A percentile compares a stretch with the other conserved stretches of the same genome.
These are phyloP conservation scores for Rhizoclosmatium globosum DNA, from an alignment of 192 early-diverging fungal genomes.

Conservation along the genomic window DNA sequence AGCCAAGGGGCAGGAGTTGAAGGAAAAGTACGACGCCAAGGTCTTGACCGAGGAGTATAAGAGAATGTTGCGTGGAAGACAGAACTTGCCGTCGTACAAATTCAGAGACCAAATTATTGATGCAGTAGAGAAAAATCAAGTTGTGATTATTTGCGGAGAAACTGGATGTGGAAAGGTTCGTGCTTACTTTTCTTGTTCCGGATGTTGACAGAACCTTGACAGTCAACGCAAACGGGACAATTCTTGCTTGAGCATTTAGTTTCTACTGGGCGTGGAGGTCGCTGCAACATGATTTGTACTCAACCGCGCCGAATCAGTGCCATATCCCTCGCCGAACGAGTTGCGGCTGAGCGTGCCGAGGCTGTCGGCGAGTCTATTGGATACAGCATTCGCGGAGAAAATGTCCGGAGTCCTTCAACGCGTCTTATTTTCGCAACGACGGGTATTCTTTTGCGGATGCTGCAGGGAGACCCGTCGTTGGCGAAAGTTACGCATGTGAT, in stretches of 20 bases:
- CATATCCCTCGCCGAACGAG: conserved; percentile 73
- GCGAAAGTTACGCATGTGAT: conserved; percentile 69
- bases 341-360: conserved; percentile 72
- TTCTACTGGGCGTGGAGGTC: conserved; percentile 37
- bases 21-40: conserved; percentile 29
- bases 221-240: conserved; percentile 66
- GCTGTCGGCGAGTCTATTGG: conserved; percentile 67
- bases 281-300: conserved; percentile 72
- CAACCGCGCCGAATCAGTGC: conserved; percentile 72
- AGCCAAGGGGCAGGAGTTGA: conserved; percentile 4
- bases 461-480: conserved; percentile 68
- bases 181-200: neutral
- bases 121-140: conserved; percentile 52
- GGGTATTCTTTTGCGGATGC: conserved; percentile 75
- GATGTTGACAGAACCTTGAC: conserved; percentile 40
- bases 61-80: conserved; percentile 52
- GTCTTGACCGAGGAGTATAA: conserved; percentile 19
- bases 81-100: conserved; percentile 67
- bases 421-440: conserved; percentile 56
- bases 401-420: conserved; percentile 32
- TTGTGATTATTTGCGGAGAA: conserved; percentile 78
- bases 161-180: conserved; percentile 60
- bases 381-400: conserved; percentile 78
- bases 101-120: conserved; percentile 64
- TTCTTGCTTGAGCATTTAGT: conserved; percentile 73